Conservation (phyloP, 805 yeast genomes). For the Saccharomycodes ludwigii region DNA sequence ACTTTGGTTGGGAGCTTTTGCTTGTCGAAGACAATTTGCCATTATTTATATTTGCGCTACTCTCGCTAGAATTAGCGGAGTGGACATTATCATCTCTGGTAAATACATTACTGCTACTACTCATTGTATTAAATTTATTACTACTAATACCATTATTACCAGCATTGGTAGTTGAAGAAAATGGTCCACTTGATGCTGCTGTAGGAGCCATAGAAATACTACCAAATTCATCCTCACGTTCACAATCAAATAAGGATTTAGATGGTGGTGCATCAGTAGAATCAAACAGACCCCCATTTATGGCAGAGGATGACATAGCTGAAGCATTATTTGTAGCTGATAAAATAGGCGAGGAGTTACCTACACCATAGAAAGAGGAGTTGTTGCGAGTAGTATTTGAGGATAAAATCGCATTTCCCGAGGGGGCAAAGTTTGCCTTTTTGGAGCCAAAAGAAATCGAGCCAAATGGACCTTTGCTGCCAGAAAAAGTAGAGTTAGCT, state of each 20-base stretch:
- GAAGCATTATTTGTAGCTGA: neutral
- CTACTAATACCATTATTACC: slow-evolving; percentile 7
- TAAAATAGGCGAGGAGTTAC: neutral
- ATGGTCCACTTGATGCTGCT: slow-evolving; percentile 8
- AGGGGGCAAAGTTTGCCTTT: slow-evolving; percentile 8
- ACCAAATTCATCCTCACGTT: slow-evolving; percentile 26
- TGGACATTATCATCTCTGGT: slow-evolving; percentile 5
- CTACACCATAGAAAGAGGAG: too few species aligned
- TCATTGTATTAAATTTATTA: slow-evolving; percentile 4
- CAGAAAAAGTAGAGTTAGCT: slow-evolving; percentile 9
- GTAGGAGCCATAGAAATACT: slow-evolving; percentile 5
- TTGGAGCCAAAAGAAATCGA: slow-evolving; percentile 28
- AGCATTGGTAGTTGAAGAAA: slow-evolving; percentile 11
- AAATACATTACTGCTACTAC: slow-evolving; percentile 5
- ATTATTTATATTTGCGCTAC: slow-evolving; percentile 2
- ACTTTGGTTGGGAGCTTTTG: slow-evolving; percentile 1
- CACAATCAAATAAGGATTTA: slow-evolving; percentile 28
- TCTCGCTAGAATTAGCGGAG: slow-evolving; percentile 3
- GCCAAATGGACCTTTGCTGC: slow-evolving; percentile 15
- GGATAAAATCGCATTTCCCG: neutral
- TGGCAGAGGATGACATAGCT: neutral
- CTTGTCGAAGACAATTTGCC: neutral
- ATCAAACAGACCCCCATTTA: slow-evolving; percentile 17
- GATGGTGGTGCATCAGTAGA: slow-evolving; percentile 31
- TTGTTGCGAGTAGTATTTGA: neutral